Base-by-base conservation (phyloP, 1,284 basidiomycete species). In the Ganoderma leucocontextum region DNA sequence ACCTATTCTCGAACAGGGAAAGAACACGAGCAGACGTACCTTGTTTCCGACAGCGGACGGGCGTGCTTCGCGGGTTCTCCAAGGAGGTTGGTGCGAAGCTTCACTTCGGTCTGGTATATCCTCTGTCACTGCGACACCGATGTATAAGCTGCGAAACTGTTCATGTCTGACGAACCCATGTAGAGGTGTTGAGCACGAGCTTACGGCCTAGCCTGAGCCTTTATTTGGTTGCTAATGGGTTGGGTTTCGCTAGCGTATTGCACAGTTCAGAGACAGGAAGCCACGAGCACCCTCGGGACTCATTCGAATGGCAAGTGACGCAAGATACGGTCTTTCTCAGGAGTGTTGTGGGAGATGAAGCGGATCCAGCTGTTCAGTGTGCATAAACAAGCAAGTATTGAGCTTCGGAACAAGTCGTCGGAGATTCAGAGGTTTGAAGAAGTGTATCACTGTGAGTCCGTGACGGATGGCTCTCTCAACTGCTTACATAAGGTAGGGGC, bases 231-330 rank as follows among this genome's bases (percentile, higher is more conserved):
- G 55, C 92, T 91, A 73, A 96, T 95, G 53, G 94, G 94, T 82
- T 95, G 53, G 94, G 94, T 82, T 95, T 95, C 63, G 94, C 94
- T 76, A 95, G 78, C 38, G 93, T 95, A 93, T 95, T 73, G 67
- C 70, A 72, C 69, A 70, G 64, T 66, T 79, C 53, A 79, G 76
- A 68, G 60, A 49, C 35, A 36, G 35, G 52, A 60, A 49, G 25
- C 29, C 53, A 65, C 19, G 33, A 53, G 44, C 44, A 47, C 12
- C 8, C 42, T 66, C 41, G 29, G 39, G 25, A 82, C 89, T 81
- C 80, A 91, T 91, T 80, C 89, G 85, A 71, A 93, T 89, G 44
- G 85, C 82, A 53, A 93, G 83, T 35, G 88, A 90, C 58, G 86
- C 87, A 25, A 13, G 58, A 12, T 29, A 29, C 29, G 58, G 22